These are phyloP conservation scores for Aspergillus funiculosus DNA, from an alignment of 495 filamentous ascomycete species.

Conservation along the genomic window DNA sequence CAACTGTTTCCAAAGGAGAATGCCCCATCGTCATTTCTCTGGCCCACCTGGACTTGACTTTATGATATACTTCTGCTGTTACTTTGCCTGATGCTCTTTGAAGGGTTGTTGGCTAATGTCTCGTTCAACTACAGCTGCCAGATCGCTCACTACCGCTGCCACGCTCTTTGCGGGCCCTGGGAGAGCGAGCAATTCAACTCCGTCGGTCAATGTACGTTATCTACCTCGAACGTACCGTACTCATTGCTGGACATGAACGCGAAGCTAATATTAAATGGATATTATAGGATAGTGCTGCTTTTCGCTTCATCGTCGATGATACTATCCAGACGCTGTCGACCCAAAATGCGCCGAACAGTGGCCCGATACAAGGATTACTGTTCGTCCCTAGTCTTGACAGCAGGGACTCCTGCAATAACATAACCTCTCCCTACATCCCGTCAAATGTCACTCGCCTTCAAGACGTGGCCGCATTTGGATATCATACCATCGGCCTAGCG, in stretches of 20 bases:
- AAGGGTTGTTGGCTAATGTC: constrained; percentile 14
- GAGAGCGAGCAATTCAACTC: constrained; percentile 29
- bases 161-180: constrained; percentile 39
- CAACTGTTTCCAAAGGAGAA: neutral
- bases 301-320: constrained; percentile 51
- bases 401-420: constrained; percentile 53
- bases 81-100: neutral
- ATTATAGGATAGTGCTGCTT: constrained; percentile 58
- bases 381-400: constrained; percentile 67
- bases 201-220: constrained; percentile 33
- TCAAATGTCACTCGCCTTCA: constrained; percentile 63
- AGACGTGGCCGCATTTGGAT: constrained; percentile 53
- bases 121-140: constrained; percentile 20
- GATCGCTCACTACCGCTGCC: constrained; percentile 31
- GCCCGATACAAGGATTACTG: constrained; percentile 63
- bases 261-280: too few relatives aligned
- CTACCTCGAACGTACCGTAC: neutral
- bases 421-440: constrained; percentile 56
- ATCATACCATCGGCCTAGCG: constrained; percentile 69
- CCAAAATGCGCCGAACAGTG: constrained; percentile 49
- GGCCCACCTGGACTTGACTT: neutral
- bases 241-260: too few relatives aligned
- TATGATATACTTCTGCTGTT: neutral
- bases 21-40: neutral
- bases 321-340: constrained; percentile 68